These are phyloP conservation scores for Usnea hakonensis DNA, from an alignment of 495 filamentous ascomycete species.

Conservation along the genomic window DNA sequence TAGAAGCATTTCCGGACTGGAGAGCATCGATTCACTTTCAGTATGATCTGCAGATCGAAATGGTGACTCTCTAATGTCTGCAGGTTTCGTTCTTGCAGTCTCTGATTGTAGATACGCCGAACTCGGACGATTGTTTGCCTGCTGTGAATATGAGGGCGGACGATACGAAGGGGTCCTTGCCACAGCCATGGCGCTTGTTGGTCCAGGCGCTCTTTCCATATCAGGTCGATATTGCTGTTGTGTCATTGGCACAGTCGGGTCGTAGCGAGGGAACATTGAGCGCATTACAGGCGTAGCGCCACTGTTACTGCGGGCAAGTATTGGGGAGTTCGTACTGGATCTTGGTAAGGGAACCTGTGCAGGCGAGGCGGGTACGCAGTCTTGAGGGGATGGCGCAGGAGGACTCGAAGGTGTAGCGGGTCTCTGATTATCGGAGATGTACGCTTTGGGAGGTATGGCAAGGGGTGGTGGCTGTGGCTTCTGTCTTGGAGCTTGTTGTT, in stretches of 20 bases:
- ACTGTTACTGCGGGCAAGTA: constrained; percentile 16
- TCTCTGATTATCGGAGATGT: constrained; percentile 7
- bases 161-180: constrained; percentile 15
- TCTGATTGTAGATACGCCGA: constrained; percentile 1
- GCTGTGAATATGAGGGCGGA: constrained; percentile 8
- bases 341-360: constrained; percentile 12
- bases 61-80: constrained; percentile 13
- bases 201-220: constrained; percentile 11
- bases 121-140: constrained; percentile 5
- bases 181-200: constrained; percentile 16
- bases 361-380: constrained; percentile 14
- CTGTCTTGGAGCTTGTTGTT: background rate
- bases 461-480: constrained; percentile 15
- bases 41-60: constrained; percentile 13
- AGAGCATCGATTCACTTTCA: constrained; percentile 14
- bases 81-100: constrained; percentile 2
- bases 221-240: constrained; percentile 60
- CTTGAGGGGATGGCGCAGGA: background rate
- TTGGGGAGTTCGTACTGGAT: constrained; percentile 19
- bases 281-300: constrained; percentile 40
- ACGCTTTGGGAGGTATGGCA: constrained; percentile 20
- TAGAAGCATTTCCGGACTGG: constrained; percentile 21
- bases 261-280: constrained; percentile 78
- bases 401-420: constrained; percentile 8
- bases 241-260: constrained; percentile 58